Evolutionary conservation across 768 basidiomycete species (phyloP).

Genomic region (Tephrocybe sp.): DNA sequence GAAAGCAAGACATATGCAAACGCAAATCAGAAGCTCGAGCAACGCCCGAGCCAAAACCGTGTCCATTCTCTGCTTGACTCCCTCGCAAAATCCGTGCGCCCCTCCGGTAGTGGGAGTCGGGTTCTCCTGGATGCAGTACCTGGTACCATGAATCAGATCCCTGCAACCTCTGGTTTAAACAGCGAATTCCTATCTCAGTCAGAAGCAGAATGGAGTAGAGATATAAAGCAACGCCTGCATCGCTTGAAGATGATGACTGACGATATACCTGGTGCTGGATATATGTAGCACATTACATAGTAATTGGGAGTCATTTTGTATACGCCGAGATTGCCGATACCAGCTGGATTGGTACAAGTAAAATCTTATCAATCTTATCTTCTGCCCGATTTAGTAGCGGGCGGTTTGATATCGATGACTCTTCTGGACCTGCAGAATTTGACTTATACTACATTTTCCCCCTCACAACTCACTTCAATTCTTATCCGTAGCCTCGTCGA

Average conservation of each 20-base stretch:
- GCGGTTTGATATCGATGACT: conserved; percentile 4
- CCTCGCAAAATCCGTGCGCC: conserved; percentile 6
- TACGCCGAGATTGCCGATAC: too few species aligned
- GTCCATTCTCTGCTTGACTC: conserved; percentile 17
- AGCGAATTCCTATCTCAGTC: background rate
- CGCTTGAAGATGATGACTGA: background rate
- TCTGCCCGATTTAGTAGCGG: conserved; percentile 9
- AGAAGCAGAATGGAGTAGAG: conserved; percentile 6
- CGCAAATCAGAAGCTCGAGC: background rate
- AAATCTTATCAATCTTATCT: conserved; percentile 13
- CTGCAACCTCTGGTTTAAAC: background rate
- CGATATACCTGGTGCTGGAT: too few species aligned
- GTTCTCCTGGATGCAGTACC: conserved; percentile 6
- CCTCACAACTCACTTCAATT: background rate
- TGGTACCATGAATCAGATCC: background rate
- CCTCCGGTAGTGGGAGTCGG: conserved; percentile 7
- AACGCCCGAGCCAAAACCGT: conserved; percentile 12
- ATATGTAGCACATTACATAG: too few species aligned
- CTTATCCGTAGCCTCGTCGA: background rate
- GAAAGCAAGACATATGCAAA: background rate
- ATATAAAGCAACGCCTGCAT: conserved; percentile 4
- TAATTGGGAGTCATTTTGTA: too few species aligned
- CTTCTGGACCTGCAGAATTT: too few species aligned
- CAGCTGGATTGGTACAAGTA: too few species aligned
- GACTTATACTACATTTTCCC: too few species aligned